phyloP scores from a whole-genome alignment of 1,284 basidiomycete species.

The Phellopilus nigrolimitatus region DNA sequence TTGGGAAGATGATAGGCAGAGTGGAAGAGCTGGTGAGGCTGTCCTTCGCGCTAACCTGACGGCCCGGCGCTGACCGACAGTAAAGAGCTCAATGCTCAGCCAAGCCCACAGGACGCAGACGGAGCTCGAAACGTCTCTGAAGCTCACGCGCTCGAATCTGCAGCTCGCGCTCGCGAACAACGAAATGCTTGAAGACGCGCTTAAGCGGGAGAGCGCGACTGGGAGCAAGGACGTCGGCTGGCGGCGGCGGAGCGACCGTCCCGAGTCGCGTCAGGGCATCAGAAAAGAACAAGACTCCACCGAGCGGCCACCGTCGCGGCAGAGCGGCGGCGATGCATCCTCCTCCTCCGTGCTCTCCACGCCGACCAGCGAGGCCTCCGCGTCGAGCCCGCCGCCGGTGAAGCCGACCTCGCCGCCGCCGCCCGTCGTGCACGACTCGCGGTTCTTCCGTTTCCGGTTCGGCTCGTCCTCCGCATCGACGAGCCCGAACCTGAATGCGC shows the following conservation, averaged over 20 bases:
- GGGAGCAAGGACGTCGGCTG: slow-evolving; percentile 66
- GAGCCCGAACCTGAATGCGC: slow-evolving; percentile 13
- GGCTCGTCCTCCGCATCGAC: slow-evolving; percentile 25
- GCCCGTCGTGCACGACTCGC: slow-evolving; percentile 19
- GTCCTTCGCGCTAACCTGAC: slow-evolving; percentile 11
- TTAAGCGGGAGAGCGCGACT: slow-evolving; percentile 54
- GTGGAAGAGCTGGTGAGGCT: slow-evolving; percentile 67
- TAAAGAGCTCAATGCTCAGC: slow-evolving; percentile 26
- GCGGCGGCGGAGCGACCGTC: slow-evolving; percentile 55
- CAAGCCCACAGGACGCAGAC: slow-evolving; percentile 33
- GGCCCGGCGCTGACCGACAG: slow-evolving; percentile 25
- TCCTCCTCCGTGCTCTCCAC: slow-evolving; percentile 7
- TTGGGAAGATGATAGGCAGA: slow-evolving; percentile 65
- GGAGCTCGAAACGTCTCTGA: slow-evolving; percentile 72
- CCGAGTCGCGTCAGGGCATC: slow-evolving; percentile 34
- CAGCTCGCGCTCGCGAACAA: slow-evolving; percentile 84
- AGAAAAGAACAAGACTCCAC: slow-evolving; percentile 28
- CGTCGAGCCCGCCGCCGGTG: slow-evolving; percentile 1
- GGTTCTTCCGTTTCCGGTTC: slow-evolving; percentile 68
- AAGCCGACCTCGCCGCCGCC: slow-evolving; percentile 9
- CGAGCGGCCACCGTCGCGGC: slow-evolving; percentile 24
- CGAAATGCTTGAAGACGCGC: slow-evolving; percentile 89
- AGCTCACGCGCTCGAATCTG: slow-evolving; percentile 81
- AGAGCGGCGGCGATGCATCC: slow-evolving; percentile 22
- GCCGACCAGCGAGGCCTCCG: slow-evolving; percentile 19